Base-by-base conservation (phyloP, 495 filamentous ascomycete genomes). In the Opeltia flavorubescens region DNA sequence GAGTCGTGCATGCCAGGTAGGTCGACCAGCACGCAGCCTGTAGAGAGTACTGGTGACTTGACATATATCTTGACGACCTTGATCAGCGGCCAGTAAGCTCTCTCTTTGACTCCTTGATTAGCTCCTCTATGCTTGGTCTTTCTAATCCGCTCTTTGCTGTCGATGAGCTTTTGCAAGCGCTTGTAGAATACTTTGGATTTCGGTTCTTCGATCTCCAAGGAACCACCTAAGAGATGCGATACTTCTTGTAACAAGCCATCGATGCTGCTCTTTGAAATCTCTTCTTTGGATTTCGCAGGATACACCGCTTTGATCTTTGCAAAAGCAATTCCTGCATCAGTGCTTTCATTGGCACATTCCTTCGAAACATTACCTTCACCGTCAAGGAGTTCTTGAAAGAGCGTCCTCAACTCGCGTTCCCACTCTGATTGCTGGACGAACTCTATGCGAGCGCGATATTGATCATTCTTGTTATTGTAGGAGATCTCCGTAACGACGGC, bases 231-330 rank as follows among this genome's bases (percentile, higher is more conserved):
- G 2, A 81, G 44, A 18, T 57, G 27, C 1, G 61, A 49, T 5
- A 62, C 18, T 13, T 71, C 59, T 13, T 46, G 49, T 48, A 74
- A 56, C 6, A 83, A 60, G 0, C 48, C 45, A 3, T 66, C 44
- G 0, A 69, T 51, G 7, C 49, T 64, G 18, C 59, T 53, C 2
- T 68, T 51, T 0, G 56, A 50, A 6, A 76, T 56, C 39, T 71
- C 60, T 20, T 78, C 66, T 38, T 67, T 75, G 0, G 67, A 70
- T 40, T 70, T 64, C 11, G 61, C 53, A 0, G 80, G 79, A 54
- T 83, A 85, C 0, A 85, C 75, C 4, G 77, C 70, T 44, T 68
- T 74, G 36, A 85, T 69, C 50, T 84, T 84, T 11, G 71, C 72
- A 47, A 72, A 76, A 1, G 80, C 78, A 29, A 83, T 58, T 7